These are phyloP conservation scores for Pontederia paniculata DNA, from an alignment of 176 grass and related monocot genomes.

Conservation along the genomic window DNA sequence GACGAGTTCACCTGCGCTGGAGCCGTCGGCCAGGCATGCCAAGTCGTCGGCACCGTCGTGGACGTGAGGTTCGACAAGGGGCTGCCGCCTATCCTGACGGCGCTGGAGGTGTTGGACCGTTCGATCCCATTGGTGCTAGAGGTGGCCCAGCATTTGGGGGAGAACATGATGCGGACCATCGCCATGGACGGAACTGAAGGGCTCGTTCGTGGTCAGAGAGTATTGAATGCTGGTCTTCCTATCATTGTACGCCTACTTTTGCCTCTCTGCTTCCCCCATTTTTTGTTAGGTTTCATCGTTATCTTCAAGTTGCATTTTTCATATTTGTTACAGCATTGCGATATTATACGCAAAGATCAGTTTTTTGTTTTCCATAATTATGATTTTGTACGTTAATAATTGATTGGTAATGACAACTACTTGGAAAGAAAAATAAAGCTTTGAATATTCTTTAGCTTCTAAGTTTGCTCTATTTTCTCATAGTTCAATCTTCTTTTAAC, in stretches of 20 bases:
- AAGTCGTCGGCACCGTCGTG: constrained; percentile 10
- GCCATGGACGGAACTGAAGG: constrained; percentile 13
- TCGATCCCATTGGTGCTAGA: constrained; percentile 2
- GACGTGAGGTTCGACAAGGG: constrained; percentile 8
- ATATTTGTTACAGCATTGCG: too few species aligned
- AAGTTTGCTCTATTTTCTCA: too few species aligned
- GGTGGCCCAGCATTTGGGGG: constrained; percentile 13
- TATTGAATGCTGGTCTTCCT: constrained; percentile 1
- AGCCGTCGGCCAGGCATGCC: constrained; percentile 4
- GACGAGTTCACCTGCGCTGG: constrained; percentile 8
- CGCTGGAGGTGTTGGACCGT: constrained; percentile 5
- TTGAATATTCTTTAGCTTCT: too few species aligned
- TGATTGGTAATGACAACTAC: too few species aligned
- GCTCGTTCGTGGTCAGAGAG: constrained; percentile 3
- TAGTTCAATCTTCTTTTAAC: too few species aligned
- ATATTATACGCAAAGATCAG: too few species aligned
- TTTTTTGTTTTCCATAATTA: too few species aligned
- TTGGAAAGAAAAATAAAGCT: too few species aligned
- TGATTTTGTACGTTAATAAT: too few species aligned
- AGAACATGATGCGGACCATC: constrained; percentile 12
- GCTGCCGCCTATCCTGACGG: constrained; percentile 12
- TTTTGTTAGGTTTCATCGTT: neutral
- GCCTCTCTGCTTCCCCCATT: neutral
- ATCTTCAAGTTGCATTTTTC: neutral
- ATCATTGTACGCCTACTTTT: constrained; percentile 3